Conservation (phyloP, 345 rosid species). For the Citrus australasica region DNA sequence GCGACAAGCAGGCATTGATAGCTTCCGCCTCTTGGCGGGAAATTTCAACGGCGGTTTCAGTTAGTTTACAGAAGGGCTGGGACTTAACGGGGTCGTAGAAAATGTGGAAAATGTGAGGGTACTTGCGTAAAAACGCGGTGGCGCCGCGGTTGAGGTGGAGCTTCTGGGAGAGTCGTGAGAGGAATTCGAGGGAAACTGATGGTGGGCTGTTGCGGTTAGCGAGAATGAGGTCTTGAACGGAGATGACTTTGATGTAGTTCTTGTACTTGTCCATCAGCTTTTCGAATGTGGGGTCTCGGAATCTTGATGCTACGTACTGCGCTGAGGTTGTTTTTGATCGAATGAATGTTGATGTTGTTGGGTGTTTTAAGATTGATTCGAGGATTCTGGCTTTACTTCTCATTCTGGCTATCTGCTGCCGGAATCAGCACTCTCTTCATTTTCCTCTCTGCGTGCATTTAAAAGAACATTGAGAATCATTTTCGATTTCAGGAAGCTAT, state of each 20-base stretch:
- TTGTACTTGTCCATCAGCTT: constrained; percentile 89
- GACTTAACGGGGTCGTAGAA: constrained; percentile 54
- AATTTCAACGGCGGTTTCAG: constrained; percentile 48
- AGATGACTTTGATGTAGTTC: constrained; percentile 66
- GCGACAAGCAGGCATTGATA: constrained; percentile 37
- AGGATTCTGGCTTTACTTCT: background rate
- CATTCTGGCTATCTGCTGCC: background rate
- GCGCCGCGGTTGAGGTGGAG: constrained; percentile 87
- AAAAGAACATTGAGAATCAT: background rate
- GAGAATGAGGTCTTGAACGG: constrained; percentile 74
- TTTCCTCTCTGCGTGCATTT: too few species aligned
- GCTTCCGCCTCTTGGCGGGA: constrained; percentile 58
- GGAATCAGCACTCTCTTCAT: background rate
- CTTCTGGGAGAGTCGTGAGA: constrained; percentile 73
- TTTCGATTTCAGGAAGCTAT: background rate
- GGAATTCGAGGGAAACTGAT: constrained; percentile 72
- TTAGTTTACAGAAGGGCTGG: constrained; percentile 63
- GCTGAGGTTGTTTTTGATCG: constrained; percentile 71
- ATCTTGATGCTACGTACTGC: constrained; percentile 67
- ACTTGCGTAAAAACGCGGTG: constrained; percentile 63
- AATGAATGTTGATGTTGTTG: background rate
- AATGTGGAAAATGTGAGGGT: constrained; percentile 73
- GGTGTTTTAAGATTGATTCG: background rate
- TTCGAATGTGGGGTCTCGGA: constrained; percentile 78
- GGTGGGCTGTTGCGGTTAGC: constrained; percentile 58